Conservation (phyloP, 1,284 basidiomycete species). For the Sutorius eximius region DNA sequence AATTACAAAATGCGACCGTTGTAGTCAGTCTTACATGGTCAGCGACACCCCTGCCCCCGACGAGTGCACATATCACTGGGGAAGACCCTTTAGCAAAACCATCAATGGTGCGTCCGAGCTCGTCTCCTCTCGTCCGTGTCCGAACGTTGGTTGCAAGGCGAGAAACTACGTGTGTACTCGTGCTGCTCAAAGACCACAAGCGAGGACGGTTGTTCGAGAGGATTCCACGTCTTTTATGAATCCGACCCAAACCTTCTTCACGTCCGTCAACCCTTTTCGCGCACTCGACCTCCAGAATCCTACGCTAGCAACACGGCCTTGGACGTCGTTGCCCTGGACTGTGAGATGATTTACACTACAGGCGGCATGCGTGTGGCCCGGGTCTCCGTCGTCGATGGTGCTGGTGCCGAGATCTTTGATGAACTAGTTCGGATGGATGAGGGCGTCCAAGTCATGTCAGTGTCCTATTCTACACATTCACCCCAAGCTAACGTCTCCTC, state of each 20-base stretch:
- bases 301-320: conserved; percentile 42
- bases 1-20: conserved; percentile 75
- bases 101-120: conserved; percentile 51
- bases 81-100: conserved; percentile 57
- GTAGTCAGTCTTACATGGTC: conserved; percentile 67
- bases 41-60: conserved; percentile 56
- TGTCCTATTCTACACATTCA: conserved; percentile 15
- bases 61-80: conserved; percentile 84
- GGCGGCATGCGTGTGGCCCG: conserved; percentile 85
- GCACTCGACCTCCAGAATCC: conserved; percentile 37
- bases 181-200: conserved; percentile 64
- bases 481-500: conserved; percentile 12
- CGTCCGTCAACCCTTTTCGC: conserved; percentile 70
- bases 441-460: conserved; percentile 76
- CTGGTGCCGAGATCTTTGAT: conserved; percentile 75
- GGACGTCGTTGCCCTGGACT: conserved; percentile 83
- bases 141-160: conserved; percentile 45
- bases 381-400: conserved; percentile 80
- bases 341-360: conserved; percentile 92
- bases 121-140: conserved; percentile 13
- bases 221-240: conserved; percentile 79
- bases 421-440: conserved; percentile 79
- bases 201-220: conserved; percentile 64
- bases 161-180: conserved; percentile 60
- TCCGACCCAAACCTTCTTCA: conserved; percentile 70